phyloP scores from a whole-genome alignment of 2,329 filamentous ascomycete genomes.

The Fusarium sp. region DNA sequence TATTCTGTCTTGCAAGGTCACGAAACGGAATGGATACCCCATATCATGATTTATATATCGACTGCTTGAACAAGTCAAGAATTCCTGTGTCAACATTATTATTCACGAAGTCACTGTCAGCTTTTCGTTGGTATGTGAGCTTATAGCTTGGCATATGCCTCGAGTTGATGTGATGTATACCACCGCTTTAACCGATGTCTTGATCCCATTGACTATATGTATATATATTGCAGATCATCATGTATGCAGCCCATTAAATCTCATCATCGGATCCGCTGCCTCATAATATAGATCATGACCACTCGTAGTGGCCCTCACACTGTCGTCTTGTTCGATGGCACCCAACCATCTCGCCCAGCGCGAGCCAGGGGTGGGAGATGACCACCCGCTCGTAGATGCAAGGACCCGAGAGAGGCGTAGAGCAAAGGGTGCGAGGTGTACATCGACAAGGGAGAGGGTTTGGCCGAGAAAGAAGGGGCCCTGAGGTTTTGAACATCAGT shows the following conservation, averaged over 20 bases:
- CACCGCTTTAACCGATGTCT: background rate
- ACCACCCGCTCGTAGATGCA: slow-evolving; percentile 76
- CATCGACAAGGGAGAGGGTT: slow-evolving; percentile 75
- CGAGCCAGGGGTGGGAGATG: slow-evolving; percentile 72
- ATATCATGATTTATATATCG: background rate
- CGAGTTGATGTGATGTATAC: too few species aligned
- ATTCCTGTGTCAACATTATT: too few species aligned
- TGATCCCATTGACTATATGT: background rate
- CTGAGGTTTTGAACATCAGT: slow-evolving; percentile 32
- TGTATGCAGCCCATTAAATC: background rate
- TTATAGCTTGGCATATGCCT: too few species aligned
- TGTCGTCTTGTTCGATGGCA: slow-evolving; percentile 75
- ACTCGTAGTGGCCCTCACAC: slow-evolving; percentile 78
- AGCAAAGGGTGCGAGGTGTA: slow-evolving; percentile 83
- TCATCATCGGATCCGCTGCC: slow-evolving; percentile 71
- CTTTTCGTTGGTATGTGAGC: background rate
- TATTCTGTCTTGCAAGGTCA: slow-evolving; percentile 11
- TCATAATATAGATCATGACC: slow-evolving; percentile 65
- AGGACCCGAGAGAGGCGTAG: slow-evolving; percentile 77
- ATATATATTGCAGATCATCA: background rate
- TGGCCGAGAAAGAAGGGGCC: slow-evolving; percentile 78
- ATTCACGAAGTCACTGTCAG: background rate
- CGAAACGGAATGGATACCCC: slow-evolving; percentile 22
- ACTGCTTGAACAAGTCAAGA: background rate
- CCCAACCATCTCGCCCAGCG: slow-evolving; percentile 79